These are phyloP conservation scores for Globisporangium spinosum DNA, from an alignment of 352 stramenopile species.

Conservation along the genomic window DNA sequence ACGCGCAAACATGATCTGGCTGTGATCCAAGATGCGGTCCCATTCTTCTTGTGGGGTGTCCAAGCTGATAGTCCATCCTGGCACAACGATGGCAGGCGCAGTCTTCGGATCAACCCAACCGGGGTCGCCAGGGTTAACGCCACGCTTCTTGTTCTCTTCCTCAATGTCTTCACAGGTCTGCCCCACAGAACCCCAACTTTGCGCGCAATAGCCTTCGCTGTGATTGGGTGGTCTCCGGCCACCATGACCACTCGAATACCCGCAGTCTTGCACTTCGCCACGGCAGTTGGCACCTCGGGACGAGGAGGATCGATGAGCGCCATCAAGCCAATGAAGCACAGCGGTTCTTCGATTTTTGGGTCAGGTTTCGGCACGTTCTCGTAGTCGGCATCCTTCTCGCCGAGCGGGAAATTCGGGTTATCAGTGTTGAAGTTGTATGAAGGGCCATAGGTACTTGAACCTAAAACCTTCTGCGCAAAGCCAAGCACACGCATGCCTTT, in stretches of 20 bases:
- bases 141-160: slow-evolving; percentile 64
- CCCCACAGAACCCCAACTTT: slow-evolving; percentile 91
- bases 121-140: slow-evolving; percentile 51
- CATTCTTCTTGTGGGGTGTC: slow-evolving; percentile 79
- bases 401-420: slow-evolving; percentile 79
- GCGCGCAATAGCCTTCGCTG: slow-evolving; percentile 91
- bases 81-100: slow-evolving; percentile 78
- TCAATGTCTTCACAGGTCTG: slow-evolving; percentile 84
- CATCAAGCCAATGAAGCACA: slow-evolving; percentile 94
- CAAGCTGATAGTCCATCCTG: slow-evolving; percentile 76
- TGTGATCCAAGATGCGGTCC: slow-evolving; percentile 80
- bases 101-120: slow-evolving; percentile 74
- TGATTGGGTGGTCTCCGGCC: slow-evolving; percentile 91
- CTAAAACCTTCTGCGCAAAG: slow-evolving; percentile 58
- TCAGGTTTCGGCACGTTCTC: slow-evolving; percentile 48
- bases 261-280: slow-evolving; percentile 90
- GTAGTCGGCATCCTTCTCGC: slow-evolving; percentile 84
- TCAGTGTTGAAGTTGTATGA: slow-evolving; percentile 74
- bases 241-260: slow-evolving; percentile 94
- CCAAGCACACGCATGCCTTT: slow-evolving; percentile 69
- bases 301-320: slow-evolving; percentile 95
- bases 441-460: slow-evolving; percentile 39
- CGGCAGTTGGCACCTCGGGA: slow-evolving; percentile 77
- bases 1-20: slow-evolving; percentile 94
- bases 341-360: slow-evolving; percentile 70